Conservation (phyloP, 225 moss, liverwort and hornwort genomes). For the Straminergon stramineum region DNA sequence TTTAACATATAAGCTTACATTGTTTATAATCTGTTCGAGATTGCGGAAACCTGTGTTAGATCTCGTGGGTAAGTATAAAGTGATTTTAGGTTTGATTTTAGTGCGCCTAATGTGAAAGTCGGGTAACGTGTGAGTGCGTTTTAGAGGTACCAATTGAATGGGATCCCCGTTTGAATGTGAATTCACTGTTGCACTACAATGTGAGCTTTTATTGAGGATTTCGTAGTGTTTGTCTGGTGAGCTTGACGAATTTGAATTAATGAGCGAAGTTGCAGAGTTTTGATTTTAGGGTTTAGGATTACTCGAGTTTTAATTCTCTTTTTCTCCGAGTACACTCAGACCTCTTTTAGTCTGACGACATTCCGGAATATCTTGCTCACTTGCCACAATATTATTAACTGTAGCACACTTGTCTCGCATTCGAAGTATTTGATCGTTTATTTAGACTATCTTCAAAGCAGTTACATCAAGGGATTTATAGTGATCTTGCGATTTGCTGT, state of each 20-base stretch:
- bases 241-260: background rate
- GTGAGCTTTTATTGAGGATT: background rate
- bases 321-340: background rate
- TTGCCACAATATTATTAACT: background rate
- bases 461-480: background rate
- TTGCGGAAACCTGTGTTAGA: background rate
- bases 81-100: background rate
- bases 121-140: background rate
- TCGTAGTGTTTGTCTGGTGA: background rate
- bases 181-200: background rate
- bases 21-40: background rate
- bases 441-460: background rate
- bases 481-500: background rate
- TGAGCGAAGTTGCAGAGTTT: background rate
- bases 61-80: background rate
- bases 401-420: too few species aligned
- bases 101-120: background rate
- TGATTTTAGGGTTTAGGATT: background rate
- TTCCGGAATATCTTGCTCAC: background rate
- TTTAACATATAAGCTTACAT: background rate
- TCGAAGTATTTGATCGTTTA: background rate
- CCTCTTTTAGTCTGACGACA: background rate
- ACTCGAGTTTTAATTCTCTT: background rate
- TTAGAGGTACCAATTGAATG: background rate
- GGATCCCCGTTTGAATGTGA: background rate